Conservation (phyloP, 805 yeast genomes). For the Ascoidea rubescens region DNA sequence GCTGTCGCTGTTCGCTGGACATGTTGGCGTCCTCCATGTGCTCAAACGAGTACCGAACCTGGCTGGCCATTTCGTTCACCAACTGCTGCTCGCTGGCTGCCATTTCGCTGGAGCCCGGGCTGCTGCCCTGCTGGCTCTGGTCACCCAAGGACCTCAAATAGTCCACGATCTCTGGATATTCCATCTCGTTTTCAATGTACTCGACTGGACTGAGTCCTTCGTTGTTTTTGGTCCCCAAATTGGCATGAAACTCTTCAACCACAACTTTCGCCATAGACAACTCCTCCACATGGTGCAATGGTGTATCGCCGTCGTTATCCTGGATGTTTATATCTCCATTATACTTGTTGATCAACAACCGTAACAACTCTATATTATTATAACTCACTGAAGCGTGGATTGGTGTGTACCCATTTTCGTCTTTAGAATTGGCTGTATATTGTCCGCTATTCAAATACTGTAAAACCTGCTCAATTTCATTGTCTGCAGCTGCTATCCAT, state of each 20-base stretch:
- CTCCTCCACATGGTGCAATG: constrained; percentile 82
- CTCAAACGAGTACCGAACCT: constrained; percentile 16
- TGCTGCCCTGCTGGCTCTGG: constrained; percentile 14
- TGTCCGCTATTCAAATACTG: constrained; percentile 34
- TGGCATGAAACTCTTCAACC: constrained; percentile 57
- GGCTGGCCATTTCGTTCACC: constrained; percentile 6
- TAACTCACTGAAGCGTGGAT: constrained; percentile 96
- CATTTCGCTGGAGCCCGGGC: background rate
- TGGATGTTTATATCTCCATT: constrained; percentile 66
- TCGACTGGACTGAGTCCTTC: constrained; percentile 69
- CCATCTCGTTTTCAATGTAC: constrained; percentile 73
- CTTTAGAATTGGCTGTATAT: constrained; percentile 58
- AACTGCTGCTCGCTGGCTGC: background rate
- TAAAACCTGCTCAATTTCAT: constrained; percentile 46
- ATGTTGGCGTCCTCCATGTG: constrained; percentile 10
- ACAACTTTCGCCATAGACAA: constrained; percentile 47
- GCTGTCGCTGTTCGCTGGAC: too few relatives aligned
- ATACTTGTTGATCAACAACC: constrained; percentile 29
- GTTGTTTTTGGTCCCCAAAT: constrained; percentile 43
- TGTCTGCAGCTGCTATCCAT: constrained; percentile 94
- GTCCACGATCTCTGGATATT: constrained; percentile 61
- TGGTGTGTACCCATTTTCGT: constrained; percentile 92
- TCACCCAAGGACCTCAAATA: constrained; percentile 37
- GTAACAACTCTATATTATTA: constrained; percentile 59
- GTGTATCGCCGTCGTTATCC: constrained; percentile 90